Conservation (phyloP, 2,329 filamentous ascomycete genomes). For the Xylariaceae sp. region DNA sequence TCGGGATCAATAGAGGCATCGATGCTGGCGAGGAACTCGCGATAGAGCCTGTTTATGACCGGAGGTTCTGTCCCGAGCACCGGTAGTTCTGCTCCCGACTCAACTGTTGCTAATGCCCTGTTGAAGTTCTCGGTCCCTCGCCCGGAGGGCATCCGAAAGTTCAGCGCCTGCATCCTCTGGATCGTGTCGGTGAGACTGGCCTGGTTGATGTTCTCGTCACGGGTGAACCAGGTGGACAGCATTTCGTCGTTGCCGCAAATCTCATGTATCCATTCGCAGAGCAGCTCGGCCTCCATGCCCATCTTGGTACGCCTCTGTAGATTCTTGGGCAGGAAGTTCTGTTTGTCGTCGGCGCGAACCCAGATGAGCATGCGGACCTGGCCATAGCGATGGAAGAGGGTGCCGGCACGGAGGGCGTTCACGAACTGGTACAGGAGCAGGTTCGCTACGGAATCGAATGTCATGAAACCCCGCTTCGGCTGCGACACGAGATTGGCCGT, state of each 20-base stretch:
- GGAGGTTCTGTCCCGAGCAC: constrained; percentile 22
- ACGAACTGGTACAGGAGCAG: constrained; percentile 60
- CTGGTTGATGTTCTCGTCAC: constrained; percentile 44
- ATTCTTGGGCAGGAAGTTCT: constrained; percentile 53
- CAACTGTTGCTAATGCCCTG: constrained; percentile 18
- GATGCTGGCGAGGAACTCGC: constrained; percentile 37
- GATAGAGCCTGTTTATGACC: constrained; percentile 33
- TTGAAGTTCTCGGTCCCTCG: constrained; percentile 36
- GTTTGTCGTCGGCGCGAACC: constrained; percentile 56
- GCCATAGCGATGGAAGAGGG: constrained; percentile 69
- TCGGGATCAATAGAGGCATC: too few relatives aligned
- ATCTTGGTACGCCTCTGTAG: constrained; percentile 50
- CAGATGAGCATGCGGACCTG: constrained; percentile 75
- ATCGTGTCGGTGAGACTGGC: constrained; percentile 38
- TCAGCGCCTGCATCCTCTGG: constrained; percentile 41
- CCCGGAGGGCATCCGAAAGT: constrained; percentile 39
- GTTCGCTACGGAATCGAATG: constrained; percentile 51
- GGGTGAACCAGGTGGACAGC: constrained; percentile 26
- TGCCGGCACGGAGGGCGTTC: constrained; percentile 49
- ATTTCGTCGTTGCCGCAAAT: constrained; percentile 42
- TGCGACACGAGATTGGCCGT: constrained; percentile 59
- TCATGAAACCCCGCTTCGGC: constrained; percentile 44
- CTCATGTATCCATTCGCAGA: constrained; percentile 54
- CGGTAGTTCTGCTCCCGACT: not conserved
- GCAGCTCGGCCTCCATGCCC: constrained; percentile 55